Base-by-base conservation (phyloP, 495 filamentous ascomycete genomes). In the Glutinoglossum americanum region DNA sequence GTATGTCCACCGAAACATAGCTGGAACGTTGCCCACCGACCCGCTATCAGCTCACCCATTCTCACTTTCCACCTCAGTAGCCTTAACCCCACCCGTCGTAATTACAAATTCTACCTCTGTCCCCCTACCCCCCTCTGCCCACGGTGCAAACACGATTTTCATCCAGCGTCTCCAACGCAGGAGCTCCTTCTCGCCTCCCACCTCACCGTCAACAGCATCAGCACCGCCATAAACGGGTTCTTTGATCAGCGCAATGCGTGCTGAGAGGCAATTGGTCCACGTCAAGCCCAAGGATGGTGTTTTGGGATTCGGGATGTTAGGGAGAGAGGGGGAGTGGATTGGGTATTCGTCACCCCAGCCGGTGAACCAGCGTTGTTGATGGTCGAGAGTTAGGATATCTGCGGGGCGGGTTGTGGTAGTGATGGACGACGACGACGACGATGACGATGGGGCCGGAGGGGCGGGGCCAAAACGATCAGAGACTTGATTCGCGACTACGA, bases 401-500 rank as follows among this genome's bases (percentile, higher is more conserved):
- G 35, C 5, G 1, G 53, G 8, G 7, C 25, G 21, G 21, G 53
- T 33, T 10, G n/a, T n/a, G n/a, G n/a, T n/a, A n/a, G n/a, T n/a
- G n/a, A n/a, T n/a, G n/a, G n/a, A n/a, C n/a, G n/a, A n/a, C n/a
- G n/a, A n/a, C n/a, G n/a, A n/a, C n/a, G n/a, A n/a, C n/a, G n/a
- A n/a, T n/a, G n/a, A n/a, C n/a, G n/a, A n/a, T n/a, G 9, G 9
- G 23, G 11, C 5, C 28, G 28, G 1, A 7, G 57, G 11, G 30
- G 44, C 5, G 17, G 56, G 37, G 8, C 73, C 70, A 63, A 98
- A 94, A 7, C 87, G 78, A 70, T 98, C 92, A 4, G 83, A 82
- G n/a, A 98, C 93, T 66, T 98, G 92, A 64, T 98, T 98, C 10
- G 89, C 82, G 0, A 96, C 82, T 3, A 97, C 89, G 30, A 98